Percentiles rank a stretch among this genome's conserved stretches.
These are phyloP conservation scores for Trichoderma sp. DNA, from an alignment of 2,329 filamentous ascomycete genomes.

Conservation along the genomic window DNA sequence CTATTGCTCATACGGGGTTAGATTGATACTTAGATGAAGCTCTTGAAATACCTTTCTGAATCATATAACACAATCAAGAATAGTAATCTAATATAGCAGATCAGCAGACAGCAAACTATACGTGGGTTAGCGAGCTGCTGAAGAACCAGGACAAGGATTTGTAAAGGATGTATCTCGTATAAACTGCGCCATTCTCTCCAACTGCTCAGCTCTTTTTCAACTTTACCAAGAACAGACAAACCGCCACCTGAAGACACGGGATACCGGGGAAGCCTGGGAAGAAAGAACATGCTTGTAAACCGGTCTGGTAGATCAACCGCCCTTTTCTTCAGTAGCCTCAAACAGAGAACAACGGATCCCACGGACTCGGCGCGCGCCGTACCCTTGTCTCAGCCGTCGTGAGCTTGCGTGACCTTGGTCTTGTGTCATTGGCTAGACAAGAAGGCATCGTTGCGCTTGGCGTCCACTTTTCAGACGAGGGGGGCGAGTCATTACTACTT, in stretches of 20 bases:
- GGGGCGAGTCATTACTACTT: conserved; percentile 4
- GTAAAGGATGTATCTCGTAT: background rate
- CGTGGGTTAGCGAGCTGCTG: conserved; percentile 5
- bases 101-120: conserved; percentile 2
- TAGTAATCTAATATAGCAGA: conserved; percentile 3
- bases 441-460: background rate
- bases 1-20: background rate
- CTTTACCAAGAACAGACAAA: background rate
- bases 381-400: background rate
- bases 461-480: background rate
- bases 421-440: background rate
- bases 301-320: background rate
- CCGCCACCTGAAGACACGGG: background rate
- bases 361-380: conserved; percentile 15
- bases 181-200: background rate
- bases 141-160: background rate
- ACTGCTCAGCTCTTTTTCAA: background rate
- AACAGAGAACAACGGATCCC: background rate
- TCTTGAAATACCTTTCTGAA: background rate
- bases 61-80: background rate
- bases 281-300: background rate
- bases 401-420: background rate
- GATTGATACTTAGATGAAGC: background rate
- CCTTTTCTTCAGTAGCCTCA: background rate
- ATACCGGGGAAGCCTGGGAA: background rate